These are phyloP conservation scores for Ambrosiella beaveri DNA, from an alignment of 2,329 filamentous ascomycete genomes.

Conservation along the genomic window DNA sequence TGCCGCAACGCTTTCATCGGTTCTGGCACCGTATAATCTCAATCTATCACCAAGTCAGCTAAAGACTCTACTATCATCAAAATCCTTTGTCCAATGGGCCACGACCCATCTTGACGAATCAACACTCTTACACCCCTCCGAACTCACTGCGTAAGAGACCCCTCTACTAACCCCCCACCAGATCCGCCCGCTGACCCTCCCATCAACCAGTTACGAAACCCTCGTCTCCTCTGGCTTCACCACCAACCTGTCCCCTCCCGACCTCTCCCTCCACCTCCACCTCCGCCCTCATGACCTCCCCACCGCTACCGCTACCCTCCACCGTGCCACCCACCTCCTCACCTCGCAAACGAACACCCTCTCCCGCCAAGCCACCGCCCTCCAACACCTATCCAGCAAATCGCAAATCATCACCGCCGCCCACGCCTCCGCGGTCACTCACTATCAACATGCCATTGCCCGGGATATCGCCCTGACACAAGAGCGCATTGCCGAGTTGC, in stretches of 20 bases:
- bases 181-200: not conserved
- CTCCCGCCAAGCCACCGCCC: constrained; percentile 42
- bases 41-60: constrained; percentile 13
- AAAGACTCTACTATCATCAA: not conserved
- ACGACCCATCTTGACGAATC: constrained; percentile 30
- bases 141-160: constrained; percentile 30
- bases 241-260: constrained; percentile 28
- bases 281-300: constrained; percentile 39
- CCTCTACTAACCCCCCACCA: not conserved
- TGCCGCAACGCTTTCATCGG: not conserved
- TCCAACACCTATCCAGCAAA: constrained; percentile 18
- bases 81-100: constrained; percentile 24
- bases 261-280: constrained; percentile 33
- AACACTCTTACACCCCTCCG: constrained; percentile 36
- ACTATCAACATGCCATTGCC: not conserved
- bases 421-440: not conserved
- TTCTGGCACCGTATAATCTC: not conserved
- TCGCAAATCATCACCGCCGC: not conserved
- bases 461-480: too few relatives aligned
- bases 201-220: too few relatives aligned
- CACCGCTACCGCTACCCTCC: constrained; percentile 44
- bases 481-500: too few relatives aligned
- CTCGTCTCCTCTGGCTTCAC: constrained; percentile 26
- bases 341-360: constrained; percentile 45
- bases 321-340: constrained; percentile 45